Evolutionary conservation across 768 basidiomycete species (phyloP), one percentile per base, ranked within the genome.

Genomic region (Calocera viscosa): DNA sequence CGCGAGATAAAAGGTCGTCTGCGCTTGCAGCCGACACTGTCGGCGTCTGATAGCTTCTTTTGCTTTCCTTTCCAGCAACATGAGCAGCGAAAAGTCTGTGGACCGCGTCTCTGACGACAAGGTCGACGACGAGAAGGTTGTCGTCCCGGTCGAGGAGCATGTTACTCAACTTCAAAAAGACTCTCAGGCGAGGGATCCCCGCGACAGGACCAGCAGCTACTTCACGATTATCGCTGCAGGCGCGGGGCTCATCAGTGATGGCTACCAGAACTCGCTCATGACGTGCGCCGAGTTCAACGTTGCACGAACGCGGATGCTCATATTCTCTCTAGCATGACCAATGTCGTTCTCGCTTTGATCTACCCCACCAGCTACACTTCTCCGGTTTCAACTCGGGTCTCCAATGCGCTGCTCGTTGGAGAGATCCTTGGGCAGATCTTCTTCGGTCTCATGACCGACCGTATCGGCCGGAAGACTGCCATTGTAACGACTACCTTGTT

Each of bases 401-500:
- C 84, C 2, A 90, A 90, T 72, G 75, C 89, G 5, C 79, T 89
- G 22, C 82, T 88, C 67, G 81, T 90, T 68, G 88, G 87, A 80
- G 74, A 77, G 78, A 80, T 86, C 68, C 74, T 86, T 39, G 64
- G 66, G 12, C 86, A 87, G 70, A 63, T 87, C 28, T 66, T 80
- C 41, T 84, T 89, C 39, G 89, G 89, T 14, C 71, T 88, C 26
- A 73, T 88, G n/a, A 89, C 87, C 70, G 89, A 90, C 73, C 79
- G 84, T 64, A 72, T 86, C 30, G 89, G 89, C n/a, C 79, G 89
- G 64, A 90, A 90, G 73, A 82, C 83, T n/a, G 88, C 87, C 19
- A 81, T 90, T 64, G 82, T 89, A 22, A 73, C 79, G 39, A 89
- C 88, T 1, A 90, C 88, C 0, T 71, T 83, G 35, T 75, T 86